Evolutionary conservation across 257 asterid genomes (phyloP), one percentile per base, ranked within the genome.

Genomic region (Petunia axillaris): DNA sequence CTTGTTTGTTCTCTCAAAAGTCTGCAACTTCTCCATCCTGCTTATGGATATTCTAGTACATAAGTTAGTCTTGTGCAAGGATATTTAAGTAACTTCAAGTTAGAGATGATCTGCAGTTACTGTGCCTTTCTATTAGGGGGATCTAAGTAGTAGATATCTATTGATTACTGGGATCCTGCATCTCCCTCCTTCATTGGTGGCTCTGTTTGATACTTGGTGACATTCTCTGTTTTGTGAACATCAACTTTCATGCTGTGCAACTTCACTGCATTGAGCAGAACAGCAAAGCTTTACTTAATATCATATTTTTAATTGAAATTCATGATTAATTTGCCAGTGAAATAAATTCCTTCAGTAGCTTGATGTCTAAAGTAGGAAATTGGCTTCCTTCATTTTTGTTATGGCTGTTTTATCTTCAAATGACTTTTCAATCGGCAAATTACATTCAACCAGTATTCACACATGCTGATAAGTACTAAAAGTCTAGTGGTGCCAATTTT

Each of bases 281-380:
- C 50, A 14, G 7, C 74, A 65, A 4, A 25, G 13, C 40, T 65
- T 14, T 65, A 3, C 11, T 65, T 65, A 48, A 39, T 40, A 54
- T 44, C 76, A 25, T 8, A 16, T 44, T 68, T 25, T 44, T n/a
- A 68, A 16, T 13, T 68, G 76, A 68, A 25, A 70, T 16, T 8
- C 46, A 46, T 70, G 58, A 70, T 46, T 70, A 46, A 25, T 46
- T 46, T 9, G 77, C 58, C 59, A 46, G 59, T 70, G 59, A 46
- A 25, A 25, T 46, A 70, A 46, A 16, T 70, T 38, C 11, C 35
- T 48, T 35, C 37, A 6, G 50, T 48, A 11, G 35, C 46, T 52
- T 3, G 57, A 52, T 52, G 11, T 52, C 57, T 73, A 6, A 73
- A 70, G 77, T 68, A 44, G 62, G 62, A 73, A 11, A 36, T 67